Evolutionary conservation across 495 filamentous ascomycete genomes (phyloP).

Genomic region (Oidiodendron maius): DNA sequence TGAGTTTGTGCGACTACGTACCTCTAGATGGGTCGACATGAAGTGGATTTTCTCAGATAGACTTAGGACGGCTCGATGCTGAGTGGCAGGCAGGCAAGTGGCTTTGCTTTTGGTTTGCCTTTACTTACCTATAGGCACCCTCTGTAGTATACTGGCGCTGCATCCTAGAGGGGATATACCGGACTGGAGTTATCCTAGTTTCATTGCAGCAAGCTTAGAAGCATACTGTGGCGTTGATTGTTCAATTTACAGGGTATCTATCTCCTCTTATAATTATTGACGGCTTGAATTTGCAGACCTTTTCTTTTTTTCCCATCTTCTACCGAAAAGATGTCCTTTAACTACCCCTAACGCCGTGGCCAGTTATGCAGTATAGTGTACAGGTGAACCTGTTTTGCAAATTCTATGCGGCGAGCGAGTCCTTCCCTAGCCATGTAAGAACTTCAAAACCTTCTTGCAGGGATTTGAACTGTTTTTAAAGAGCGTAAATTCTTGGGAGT

Average conservation of each 20-base stretch:
- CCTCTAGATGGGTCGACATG: too few relatives aligned
- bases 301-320: too few relatives aligned
- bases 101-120: too few relatives aligned
- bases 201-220: too few relatives aligned
- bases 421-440: too few relatives aligned
- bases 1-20: too few relatives aligned
- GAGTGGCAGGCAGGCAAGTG: neutral
- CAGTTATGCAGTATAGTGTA: slow-evolving; percentile 21
- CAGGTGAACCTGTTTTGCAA: slow-evolving; percentile 1
- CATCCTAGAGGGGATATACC: slow-evolving; percentile 9
- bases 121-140: neutral
- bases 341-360: slow-evolving; percentile 17
- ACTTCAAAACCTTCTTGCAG: too few relatives aligned
- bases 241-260: slow-evolving; percentile 15
- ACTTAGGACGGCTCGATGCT: slow-evolving; percentile 14
- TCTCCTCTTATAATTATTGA: slow-evolving; percentile 4
- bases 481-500: too few relatives aligned
- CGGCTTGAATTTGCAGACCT: slow-evolving; percentile 13
- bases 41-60: too few relatives aligned
- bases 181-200: slow-evolving; percentile 12
- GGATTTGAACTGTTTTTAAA: too few relatives aligned
- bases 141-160: neutral
- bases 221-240: slow-evolving; percentile 22
- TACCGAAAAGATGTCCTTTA: slow-evolving; percentile 1
- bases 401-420: too few relatives aligned